Evolutionary conservation across 176 grass and related monocot species (phyloP), one percentile per base, ranked within the genome.

Genomic region (Leersia perrieri): DNA sequence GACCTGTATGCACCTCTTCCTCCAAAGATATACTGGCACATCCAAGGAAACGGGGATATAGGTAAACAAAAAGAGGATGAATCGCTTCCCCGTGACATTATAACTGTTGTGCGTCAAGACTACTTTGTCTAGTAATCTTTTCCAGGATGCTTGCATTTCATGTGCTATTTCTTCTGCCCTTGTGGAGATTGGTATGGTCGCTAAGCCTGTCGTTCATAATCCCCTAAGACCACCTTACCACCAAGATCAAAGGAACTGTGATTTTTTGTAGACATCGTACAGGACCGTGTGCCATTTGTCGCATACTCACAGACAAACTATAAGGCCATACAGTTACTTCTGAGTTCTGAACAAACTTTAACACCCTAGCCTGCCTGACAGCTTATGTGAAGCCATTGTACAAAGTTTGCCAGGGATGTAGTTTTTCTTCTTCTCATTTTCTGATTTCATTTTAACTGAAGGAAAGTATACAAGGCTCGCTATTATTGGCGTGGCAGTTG

Each of bases 1-100:
- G 95, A 98, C 73, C 61, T 98, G 80, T 95, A 95, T 73, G 81
- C 88, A 18, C 75, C 90, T 60, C 82, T 98, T 20, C 90, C 95
- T 33, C 90, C 95, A 28, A 91, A 91, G 58, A 93, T 98, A 93
- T 98, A 87, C 64, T 98, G 95, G 90, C 95, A 93, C 70, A 89
- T 98, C 61, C 92, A 98, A 91, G 95, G 86, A 78, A 98, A 91
- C 74, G 86, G 90, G 10, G 90, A 93, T 62, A 3, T 84, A 51
- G 90, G 70, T 66, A 91, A 85, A 71, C 84, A 89, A 74, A 93
- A 88, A 40, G 90, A 91, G 11, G 92, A 91, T 0, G 96, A 95
- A 23, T 88, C 82, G 47, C 88, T 93, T 77, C 80, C 95, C 45
- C 80, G 75, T 1, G 88, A 98, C 30, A 90, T 93, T 42, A 80